Base-by-base conservation (phyloP, 768 basidiomycete species). In the Kwoniella mangroviensis region DNA sequence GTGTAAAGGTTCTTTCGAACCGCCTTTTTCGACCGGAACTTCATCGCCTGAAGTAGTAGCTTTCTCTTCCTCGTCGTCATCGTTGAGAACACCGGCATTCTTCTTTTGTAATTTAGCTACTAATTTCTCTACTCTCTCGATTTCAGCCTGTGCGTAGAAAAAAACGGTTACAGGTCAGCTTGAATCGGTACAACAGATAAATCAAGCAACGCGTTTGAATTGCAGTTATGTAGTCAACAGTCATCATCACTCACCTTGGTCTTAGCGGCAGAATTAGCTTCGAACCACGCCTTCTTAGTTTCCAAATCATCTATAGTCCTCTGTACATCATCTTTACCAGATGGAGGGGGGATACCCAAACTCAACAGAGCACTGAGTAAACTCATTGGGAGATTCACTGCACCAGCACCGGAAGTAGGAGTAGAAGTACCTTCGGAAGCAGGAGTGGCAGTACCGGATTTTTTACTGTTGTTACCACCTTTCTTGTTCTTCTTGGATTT, bases 211-310 rank as follows among this genome's bases (percentile, higher is more conserved):
- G 34, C 34, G 0, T 34, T 34, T 7, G 4, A 4, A 34, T 5
- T 34, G 34, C 6, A 34, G 6, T 34, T 7, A 34, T 7, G 6
- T 7, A 7, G 34, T 34, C 0, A 34, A 7, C 34, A 7, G 34
- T 6, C 4, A 34, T 34, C 34, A 34, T 7, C 34, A 74, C 76
- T 65, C 51, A 80, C 80, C 73, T 82, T 79, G 60, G 83, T 84
- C 73, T 81, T 82, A 26, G 75, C 61, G 28, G 87, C 88, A 83
- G 95, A 94, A 84, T 98, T 98, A 41, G 92, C 95, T 82, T 91
- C 89, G 78, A 89, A 97, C 94, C 94, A 98, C 24, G 90, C 87
- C 85, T 94, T 94, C 87, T 98, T 99, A 61, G 89, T 92, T 83
- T 91, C 91, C 68, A 99, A 87, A 81, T 97, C 92, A 79, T 92